Base-by-base conservation (phyloP, 2,329 filamentous ascomycete species). In the Dactylonectria estremocensis region DNA sequence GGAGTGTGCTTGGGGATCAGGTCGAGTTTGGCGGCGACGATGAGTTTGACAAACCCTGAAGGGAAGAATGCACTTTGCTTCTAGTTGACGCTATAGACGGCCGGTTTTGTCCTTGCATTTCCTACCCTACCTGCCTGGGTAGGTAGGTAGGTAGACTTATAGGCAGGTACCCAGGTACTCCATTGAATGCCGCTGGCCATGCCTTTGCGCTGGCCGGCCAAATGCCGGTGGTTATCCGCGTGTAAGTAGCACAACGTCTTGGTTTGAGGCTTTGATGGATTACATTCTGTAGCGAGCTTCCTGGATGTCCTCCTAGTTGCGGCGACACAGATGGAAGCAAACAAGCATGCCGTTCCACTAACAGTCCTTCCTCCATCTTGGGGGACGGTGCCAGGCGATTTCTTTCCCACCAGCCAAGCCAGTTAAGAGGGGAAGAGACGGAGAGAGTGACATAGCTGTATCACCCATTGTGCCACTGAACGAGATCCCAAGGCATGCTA, bases 281-380 rank as follows among this genome's bases (percentile, higher is more conserved):
- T 43, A 14, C 5, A 43, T 43, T 43, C 14, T n/a, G 40, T n/a
- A 43, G 40, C 14, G 37, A 40, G 35, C 22, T 49, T n/a, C 37
- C 20, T 18, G 18, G 10, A 61, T 49, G 49, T 35, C 18, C 33
- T 54, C 22, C 13, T 5, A 46, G 63, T 16, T 57, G 35, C 35
- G 46, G 57, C 53, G 37, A 61, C 52, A 61, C 63, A 53, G 61
- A 24, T 31, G 31, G n/a, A 31, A 55, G 56, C 50, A 66, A 66
- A 57, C 57, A 61, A 22, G 11, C 22, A 20, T 43, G 22, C n/a
- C 5, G 11, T 20, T 20, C 52, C 45, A 52, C 49, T 37, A 31
- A 53, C 22, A 18, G 5, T 11, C 24, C 24, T 24, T 11, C 24
- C 24, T 24, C 37, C 33, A 43, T 43, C 58, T 31, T 20, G 13